A percentile compares a stretch with the other conserved stretches of the same genome.
phyloP scores from a whole-genome alignment of 2,329 filamentous ascomycete genomes.

The Claviceps purpurea region DNA sequence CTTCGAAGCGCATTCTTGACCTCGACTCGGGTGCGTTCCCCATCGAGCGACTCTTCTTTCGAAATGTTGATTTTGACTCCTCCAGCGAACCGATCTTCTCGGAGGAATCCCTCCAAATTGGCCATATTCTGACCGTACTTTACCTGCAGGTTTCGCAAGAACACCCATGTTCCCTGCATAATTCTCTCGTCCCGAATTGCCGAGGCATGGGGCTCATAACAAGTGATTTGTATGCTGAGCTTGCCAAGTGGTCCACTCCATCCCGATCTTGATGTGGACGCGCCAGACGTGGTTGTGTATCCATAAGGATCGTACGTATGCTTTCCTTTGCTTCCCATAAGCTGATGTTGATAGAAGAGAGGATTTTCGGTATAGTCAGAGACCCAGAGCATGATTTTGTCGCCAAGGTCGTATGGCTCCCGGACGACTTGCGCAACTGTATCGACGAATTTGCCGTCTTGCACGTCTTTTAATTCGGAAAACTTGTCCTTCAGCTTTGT shows the following conservation, averaged over 20 bases:
- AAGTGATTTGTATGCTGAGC: constrained; percentile 55
- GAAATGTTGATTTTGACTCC: constrained; percentile 43
- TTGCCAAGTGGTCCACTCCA: constrained; percentile 69
- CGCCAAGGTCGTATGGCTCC: constrained; percentile 27
- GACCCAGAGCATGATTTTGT: constrained; percentile 52
- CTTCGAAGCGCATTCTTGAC: constrained; percentile 47
- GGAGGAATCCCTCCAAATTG: constrained; percentile 59
- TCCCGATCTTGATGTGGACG: constrained; percentile 11
- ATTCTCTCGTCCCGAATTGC: constrained; percentile 41
- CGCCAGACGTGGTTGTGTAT: constrained; percentile 29
- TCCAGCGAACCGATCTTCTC: constrained; percentile 37
- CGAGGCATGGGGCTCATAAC: constrained; percentile 54
- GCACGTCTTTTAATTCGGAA: constrained; percentile 49
- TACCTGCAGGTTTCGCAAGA: constrained; percentile 59
- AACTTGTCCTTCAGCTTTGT: constrained; percentile 42
- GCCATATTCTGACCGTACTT: constrained; percentile 38
- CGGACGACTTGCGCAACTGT: constrained; percentile 57
- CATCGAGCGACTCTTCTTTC: constrained; percentile 27
- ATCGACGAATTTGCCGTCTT: constrained; percentile 46
- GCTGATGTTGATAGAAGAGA: constrained; percentile 39
- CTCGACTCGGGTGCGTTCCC: constrained; percentile 31
- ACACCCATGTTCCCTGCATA: constrained; percentile 46
- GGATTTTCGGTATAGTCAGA: constrained; percentile 72
- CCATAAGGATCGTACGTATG: constrained; percentile 39
- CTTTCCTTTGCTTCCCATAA: constrained; percentile 19